phyloP scores from a whole-genome alignment of 2,329 filamentous ascomycete genomes.

The Pseudocercospora eumusae region DNA sequence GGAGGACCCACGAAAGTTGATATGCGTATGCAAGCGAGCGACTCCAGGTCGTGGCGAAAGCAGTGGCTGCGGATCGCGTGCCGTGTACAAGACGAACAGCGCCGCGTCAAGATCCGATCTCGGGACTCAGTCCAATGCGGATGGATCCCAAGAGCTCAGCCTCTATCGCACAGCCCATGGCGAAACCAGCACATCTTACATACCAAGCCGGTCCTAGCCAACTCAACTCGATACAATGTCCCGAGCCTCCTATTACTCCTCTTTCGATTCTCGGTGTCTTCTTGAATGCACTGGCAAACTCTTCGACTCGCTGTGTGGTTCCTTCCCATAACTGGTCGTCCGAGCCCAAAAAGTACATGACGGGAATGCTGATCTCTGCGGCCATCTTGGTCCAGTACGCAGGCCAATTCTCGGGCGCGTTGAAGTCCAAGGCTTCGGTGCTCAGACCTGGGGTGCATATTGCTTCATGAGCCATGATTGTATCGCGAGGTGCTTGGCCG shows the following conservation, averaged over 20 bases:
- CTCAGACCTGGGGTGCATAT: constrained; percentile 18
- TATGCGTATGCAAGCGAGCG: not conserved
- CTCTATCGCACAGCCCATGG: constrained; percentile 19
- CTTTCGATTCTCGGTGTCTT: constrained; percentile 18
- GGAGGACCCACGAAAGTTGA: not conserved
- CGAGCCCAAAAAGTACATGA: constrained; percentile 20
- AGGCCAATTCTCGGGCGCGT: constrained; percentile 17
- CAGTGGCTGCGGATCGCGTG: not conserved
- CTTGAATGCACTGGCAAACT: constrained; percentile 16
- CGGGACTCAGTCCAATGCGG: not conserved
- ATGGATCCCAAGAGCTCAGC: not conserved
- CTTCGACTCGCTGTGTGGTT: constrained; percentile 6
- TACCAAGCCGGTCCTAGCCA: constrained; percentile 22
- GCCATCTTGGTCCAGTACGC: constrained; percentile 16
- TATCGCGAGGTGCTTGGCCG: constrained; percentile 17
- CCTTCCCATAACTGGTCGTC: constrained; percentile 19
- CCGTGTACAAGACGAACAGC: too few relatives aligned
- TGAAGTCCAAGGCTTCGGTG: constrained; percentile 17
- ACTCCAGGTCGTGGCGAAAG: not conserved
- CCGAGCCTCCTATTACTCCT: constrained; percentile 16
- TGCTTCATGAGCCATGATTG: constrained; percentile 18
- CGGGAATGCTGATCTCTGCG: constrained; percentile 18
- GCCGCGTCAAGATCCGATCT: not conserved
- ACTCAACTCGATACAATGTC: constrained; percentile 19
- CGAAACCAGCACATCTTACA: constrained; percentile 18